Evolutionary conservation across 2,329 filamentous ascomycete genomes (phyloP).

Genomic region (Claviceps pusilla): DNA sequence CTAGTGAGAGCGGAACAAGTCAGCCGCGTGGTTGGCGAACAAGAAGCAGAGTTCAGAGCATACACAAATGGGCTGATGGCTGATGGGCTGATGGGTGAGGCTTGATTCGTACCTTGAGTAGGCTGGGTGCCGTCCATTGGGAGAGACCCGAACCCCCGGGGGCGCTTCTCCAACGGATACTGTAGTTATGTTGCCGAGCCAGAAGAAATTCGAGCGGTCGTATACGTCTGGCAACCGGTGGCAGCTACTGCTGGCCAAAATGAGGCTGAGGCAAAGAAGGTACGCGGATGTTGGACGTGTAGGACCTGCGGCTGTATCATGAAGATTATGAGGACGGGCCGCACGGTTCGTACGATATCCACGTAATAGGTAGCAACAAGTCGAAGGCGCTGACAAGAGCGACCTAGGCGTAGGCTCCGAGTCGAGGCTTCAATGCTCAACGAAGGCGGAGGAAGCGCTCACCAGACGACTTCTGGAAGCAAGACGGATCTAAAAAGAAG

Average conservation of each 20-base stretch:
- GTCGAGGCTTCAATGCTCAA: too few species aligned
- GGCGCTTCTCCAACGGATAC: not conserved
- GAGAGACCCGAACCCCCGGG: slow-evolving; percentile 12
- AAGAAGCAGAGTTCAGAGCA: not conserved
- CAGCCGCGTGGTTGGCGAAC: not conserved
- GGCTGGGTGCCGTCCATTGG: slow-evolving; percentile 31
- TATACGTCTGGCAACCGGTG: not conserved
- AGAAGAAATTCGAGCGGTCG: not conserved
- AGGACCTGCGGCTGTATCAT: not conserved
- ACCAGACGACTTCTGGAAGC: too few species aligned
- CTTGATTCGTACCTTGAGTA: slow-evolving; percentile 22
- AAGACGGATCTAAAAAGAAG: too few species aligned
- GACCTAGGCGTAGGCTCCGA: too few species aligned
- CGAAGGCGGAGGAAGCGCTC: too few species aligned
- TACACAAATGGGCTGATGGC: not conserved
- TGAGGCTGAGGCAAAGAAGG: not conserved
- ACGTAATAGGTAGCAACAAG: not conserved
- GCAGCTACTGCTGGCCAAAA: not conserved
- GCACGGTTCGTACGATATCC: too few species aligned
- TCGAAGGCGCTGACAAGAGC: not conserved
- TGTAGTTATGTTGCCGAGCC: not conserved
- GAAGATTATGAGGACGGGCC: not conserved
- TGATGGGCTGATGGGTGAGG: not conserved
- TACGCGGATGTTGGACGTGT: not conserved
- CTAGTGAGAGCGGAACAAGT: slow-evolving; percentile 3